These are phyloP conservation scores for Triangularia setosa DNA, from an alignment of 2,329 filamentous ascomycete species.

Conservation along the genomic window DNA sequence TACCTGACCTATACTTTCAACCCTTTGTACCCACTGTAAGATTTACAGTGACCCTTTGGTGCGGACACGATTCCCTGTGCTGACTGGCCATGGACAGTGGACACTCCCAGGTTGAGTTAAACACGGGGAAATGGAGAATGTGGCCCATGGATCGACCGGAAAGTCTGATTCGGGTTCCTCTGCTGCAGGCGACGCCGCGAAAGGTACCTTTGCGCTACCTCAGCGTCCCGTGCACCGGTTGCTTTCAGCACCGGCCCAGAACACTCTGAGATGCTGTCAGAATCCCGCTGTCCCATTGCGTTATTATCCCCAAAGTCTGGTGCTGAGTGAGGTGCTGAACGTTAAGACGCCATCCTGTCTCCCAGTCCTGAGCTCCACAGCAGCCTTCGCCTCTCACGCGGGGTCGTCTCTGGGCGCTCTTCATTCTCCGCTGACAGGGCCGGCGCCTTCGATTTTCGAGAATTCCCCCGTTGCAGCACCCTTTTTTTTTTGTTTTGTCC, in stretches of 20 bases:
- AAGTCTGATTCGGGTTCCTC: neutral
- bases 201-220: neutral
- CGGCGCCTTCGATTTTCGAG: neutral
- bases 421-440: neutral
- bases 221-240: neutral
- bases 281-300: slow-evolving; percentile 5
- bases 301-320: slow-evolving; percentile 2
- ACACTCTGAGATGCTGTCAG: neutral
- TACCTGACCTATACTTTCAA: no score
- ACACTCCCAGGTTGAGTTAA: neutral
- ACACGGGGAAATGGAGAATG: neutral
- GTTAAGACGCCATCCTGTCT: slow-evolving; percentile 2
- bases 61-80: neutral
- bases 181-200: neutral
- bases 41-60: neutral
- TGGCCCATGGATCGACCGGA: neutral
- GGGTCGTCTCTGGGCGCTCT: neutral
- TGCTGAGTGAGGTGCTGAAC: neutral
- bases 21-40: no score
- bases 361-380: slow-evolving; percentile 8
- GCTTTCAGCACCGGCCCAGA: neutral
- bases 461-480: neutral
- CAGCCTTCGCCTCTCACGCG: slow-evolving; percentile 5
- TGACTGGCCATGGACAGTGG: neutral
- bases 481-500: neutral